Base-by-base conservation (phyloP, 495 filamentous ascomycete species). In the Talaromyces wortmannii region DNA sequence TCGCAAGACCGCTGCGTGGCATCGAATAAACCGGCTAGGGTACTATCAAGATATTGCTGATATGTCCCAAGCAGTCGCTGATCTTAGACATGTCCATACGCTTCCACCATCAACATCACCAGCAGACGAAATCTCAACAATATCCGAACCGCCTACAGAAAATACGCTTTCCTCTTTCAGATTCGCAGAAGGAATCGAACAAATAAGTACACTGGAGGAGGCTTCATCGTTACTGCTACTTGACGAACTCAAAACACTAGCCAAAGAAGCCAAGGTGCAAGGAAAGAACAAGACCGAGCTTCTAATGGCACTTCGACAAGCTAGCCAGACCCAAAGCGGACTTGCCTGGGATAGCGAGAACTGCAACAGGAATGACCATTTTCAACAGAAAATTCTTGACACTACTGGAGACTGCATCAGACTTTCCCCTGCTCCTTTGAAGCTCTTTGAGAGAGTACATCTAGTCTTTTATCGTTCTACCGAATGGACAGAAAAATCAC, bases 401-500 rank as follows among this genome's bases (percentile, higher is more conserved):
- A 83, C 82, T 33, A 90, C 89, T 3, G 94, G 94, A 0, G 83
- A 88, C 32, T 91, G 91, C 55, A 87, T 97, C 48, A 76, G 92
- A 42, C 84, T 98, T 13, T 85, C 90, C 1, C 67, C 84, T 2
- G 74, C 84, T 7, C 79, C 84, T n/a, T 80, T 90, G 54, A 87
- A 83, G 55, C 79, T 98, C 5, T 98, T 98, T 61, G 91, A 96
- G 64, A 82, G 94, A 31, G 90, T 97, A 2, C 92, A 97, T 69
- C 71, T 98, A 6, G 92, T 98, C 49, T 97, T 96, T 65, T 97
- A 97, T 64, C 80, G 92, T 31, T 97, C 92, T 30, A 95, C 92
- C 0, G 91, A 96, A 65, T 97, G 92, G 92, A 94, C 92, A 0
- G 94, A 97, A 61, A 97, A 96, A 61, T 96, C 92, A 10, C 79